Evolutionary conservation across 2,329 filamentous ascomycete species (phyloP).

Genomic region (Aspergillus latus): DNA sequence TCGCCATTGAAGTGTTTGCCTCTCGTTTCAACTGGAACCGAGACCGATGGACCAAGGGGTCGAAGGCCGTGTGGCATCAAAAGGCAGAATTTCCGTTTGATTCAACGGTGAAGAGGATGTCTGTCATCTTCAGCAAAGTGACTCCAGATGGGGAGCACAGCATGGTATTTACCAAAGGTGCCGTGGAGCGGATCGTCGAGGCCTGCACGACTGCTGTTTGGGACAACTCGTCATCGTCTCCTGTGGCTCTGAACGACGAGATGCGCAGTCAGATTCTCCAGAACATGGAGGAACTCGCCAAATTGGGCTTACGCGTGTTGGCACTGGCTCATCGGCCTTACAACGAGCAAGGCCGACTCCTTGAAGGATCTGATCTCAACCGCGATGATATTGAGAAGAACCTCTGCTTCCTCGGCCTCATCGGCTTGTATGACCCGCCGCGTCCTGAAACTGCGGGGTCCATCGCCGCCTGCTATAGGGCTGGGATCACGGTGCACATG

Average conservation of each 20-base stretch:
- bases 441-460: constrained; percentile 74
- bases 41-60: constrained; percentile 52
- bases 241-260: constrained; percentile 52
- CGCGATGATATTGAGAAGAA: constrained; percentile 66
- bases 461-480: constrained; percentile 67
- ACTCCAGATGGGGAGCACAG: constrained; percentile 16
- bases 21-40: constrained; percentile 66
- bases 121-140: constrained; percentile 59
- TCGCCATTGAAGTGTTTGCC: constrained; percentile 73
- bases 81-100: constrained; percentile 72
- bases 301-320: constrained; percentile 67
- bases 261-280: constrained; percentile 58
- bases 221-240: constrained; percentile 24
- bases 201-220: constrained; percentile 58
- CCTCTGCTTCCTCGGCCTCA: constrained; percentile 75
- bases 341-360: constrained; percentile 15
- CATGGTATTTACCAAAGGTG: constrained; percentile 49
- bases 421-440: constrained; percentile 83
- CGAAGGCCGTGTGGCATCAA: constrained; percentile 55
- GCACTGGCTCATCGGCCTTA: constrained; percentile 56
- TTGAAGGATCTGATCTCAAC: constrained; percentile 24
- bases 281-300: constrained; percentile 68
- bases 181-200: constrained; percentile 67
- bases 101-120: constrained; percentile 74
- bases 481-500: constrained; percentile 80